These are phyloP conservation scores for Calycina herbarum DNA, from an alignment of 2,329 filamentous ascomycete species.

Conservation along the genomic window DNA sequence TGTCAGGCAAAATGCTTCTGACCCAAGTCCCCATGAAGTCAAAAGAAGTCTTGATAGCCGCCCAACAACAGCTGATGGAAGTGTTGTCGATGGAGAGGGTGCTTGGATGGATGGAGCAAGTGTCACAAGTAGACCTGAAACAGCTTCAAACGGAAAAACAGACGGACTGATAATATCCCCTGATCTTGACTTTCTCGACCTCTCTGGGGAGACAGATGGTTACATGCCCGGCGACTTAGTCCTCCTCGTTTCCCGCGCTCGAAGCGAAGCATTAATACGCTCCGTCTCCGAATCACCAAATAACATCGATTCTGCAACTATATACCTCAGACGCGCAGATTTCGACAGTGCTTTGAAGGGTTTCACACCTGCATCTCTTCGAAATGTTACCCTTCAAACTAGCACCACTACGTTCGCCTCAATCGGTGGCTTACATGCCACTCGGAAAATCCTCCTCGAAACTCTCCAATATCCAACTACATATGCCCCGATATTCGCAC, in stretches of 20 bases:
- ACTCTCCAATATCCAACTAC: conserved; percentile 96
- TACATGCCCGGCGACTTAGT: conserved; percentile 97
- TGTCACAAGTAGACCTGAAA: conserved; percentile 46
- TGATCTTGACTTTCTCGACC: conserved; percentile 84
- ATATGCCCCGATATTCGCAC: conserved; percentile 95
- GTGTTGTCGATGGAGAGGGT: conserved; percentile 52
- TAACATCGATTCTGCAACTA: conserved; percentile 48
- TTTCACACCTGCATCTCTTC: conserved; percentile 91
- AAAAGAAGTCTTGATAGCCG: conserved; percentile 51
- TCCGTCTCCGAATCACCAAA: conserved; percentile 56
- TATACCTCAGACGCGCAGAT: conserved; percentile 70
- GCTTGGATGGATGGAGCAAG: conserved; percentile 78
- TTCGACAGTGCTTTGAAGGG: conserved; percentile 84
- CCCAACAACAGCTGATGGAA: conserved; percentile 53
- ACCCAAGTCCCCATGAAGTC: conserved; percentile 41
- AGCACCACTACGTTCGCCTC: conserved; percentile 90
- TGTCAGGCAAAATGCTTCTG: conserved; percentile 55
- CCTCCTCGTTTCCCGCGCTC: conserved; percentile 80
- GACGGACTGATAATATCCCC: conserved; percentile 73
- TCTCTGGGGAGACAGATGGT: conserved; percentile 91
- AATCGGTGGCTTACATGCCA: conserved; percentile 85
- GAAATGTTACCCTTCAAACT: conserved; percentile 90
- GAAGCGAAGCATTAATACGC: conserved; percentile 90
- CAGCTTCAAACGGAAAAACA: conserved; percentile 40
- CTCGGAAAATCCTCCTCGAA: conserved; percentile 87